These are phyloP conservation scores for Petasospora fabianii DNA, from an alignment of 1,139 yeast species.

Conservation along the genomic window DNA sequence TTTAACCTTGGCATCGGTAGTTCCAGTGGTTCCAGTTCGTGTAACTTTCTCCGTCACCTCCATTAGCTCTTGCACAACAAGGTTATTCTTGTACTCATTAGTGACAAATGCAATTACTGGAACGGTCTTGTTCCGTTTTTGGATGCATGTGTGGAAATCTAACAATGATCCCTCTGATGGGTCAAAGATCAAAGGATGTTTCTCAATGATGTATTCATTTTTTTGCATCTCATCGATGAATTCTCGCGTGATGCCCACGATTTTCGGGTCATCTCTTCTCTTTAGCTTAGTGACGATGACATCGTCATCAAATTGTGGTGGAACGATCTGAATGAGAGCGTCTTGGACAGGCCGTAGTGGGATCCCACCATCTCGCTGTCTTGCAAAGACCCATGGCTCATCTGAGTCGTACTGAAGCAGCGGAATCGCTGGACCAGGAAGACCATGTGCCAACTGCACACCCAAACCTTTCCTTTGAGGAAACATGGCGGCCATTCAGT, in stretches of 20 bases:
- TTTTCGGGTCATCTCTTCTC: too few species aligned
- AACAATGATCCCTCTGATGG: constrained; percentile 34
- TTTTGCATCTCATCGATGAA: too few species aligned
- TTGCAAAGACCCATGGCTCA: constrained; percentile 30
- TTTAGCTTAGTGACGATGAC: too few species aligned
- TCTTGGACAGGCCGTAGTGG: constrained; percentile 22
- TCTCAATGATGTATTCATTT: too few species aligned
- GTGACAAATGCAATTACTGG: too few species aligned
- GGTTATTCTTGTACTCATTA: constrained; percentile 33
- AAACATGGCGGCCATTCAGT: constrained; percentile 33
- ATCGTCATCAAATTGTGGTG: constrained; percentile 8
- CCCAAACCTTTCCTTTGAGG: constrained; percentile 42
- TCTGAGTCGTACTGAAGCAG: constrained; percentile 17
- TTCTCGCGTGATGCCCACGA: too few species aligned
- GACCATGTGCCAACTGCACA: constrained; percentile 39
- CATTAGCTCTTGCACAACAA: constrained; percentile 27
- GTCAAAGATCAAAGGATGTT: constrained; percentile 39
- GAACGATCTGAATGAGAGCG: constrained; percentile 20
- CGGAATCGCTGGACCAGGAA: constrained; percentile 30
- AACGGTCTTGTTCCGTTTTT: too few species aligned
- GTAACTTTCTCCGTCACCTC: constrained; percentile 21
- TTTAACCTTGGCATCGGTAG: too few species aligned
- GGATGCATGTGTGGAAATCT: constrained; percentile 6
- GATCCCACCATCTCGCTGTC: constrained; percentile 27
- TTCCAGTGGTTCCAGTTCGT: too few species aligned